Evolutionary conservation across 257 asterid genomes (phyloP), one percentile per base, ranked within the genome.

Genomic region (Anisodus tanguticus): DNA sequence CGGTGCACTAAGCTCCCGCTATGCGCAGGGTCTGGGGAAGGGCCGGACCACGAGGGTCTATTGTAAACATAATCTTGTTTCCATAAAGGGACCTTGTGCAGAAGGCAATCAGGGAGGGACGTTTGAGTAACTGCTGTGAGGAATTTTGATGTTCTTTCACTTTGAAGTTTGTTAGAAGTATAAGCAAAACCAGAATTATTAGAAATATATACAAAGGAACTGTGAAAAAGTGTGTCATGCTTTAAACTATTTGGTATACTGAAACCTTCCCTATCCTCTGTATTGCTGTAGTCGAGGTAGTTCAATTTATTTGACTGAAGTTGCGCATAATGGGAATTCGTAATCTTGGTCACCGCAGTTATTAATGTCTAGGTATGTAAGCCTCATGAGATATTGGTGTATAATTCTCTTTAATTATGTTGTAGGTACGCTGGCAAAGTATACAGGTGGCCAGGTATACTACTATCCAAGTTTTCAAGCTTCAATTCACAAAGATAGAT

Each of bases 371-470:
- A 13, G 64, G 31, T 53, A 12, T 6, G 1, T 31, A 59, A 5
- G 26, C 82, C 49, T 77, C 49, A 2, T 77, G 82, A 77, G 45
- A 77, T 53, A 31, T 31, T 53, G 64, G 64, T 77, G 64, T 77
- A 55, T 55, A 57, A 53, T 74, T 51, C 51, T 26, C 66, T 59
- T 79, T 53, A 51, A 19, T 66, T 51, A 22, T 63, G 26, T 76
- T 31, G 26, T 83, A 97, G 99, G 99, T 85, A 95, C 98, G 2
- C 91, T 97, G 87, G 95, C 99, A 82, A 97, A 97, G 88, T 97
- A 97, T 88, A 93, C 99, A 78, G 98, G 99, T 82, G 99, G 99
- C 67, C 99, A 95, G 97, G 97, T 97, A 53, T 95, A 95, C 85
- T 88, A 94, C 85, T 97, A 95, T 89, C 99, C 97, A 81, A 88